These are phyloP conservation scores for Cercospora zeina DNA, from an alignment of 2,329 filamentous ascomycete species.

Conservation along the genomic window DNA sequence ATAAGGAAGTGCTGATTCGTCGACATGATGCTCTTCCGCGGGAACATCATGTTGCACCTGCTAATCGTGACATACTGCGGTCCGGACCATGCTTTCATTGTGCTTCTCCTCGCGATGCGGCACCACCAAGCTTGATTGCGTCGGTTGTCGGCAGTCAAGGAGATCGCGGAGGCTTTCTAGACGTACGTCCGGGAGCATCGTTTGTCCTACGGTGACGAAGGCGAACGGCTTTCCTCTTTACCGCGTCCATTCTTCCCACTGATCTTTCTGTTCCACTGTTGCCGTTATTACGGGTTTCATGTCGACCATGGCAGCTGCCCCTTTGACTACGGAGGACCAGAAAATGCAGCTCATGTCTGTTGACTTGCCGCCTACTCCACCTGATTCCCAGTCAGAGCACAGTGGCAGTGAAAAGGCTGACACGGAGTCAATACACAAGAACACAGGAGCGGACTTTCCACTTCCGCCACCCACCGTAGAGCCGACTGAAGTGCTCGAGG, in stretches of 20 bases:
- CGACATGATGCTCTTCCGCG: constrained; percentile 22
- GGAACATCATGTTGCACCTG: constrained; percentile 15
- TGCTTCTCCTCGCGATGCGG: constrained; percentile 24
- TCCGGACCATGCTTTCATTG: constrained; percentile 13
- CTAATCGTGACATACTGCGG: constrained; percentile 1
- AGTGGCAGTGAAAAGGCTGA: constrained; percentile 37
- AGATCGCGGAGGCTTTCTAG: not conserved
- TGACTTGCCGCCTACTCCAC: constrained; percentile 42
- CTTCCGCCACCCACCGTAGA: constrained; percentile 65
- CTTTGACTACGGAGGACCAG: constrained; percentile 21
- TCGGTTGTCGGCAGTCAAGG: not conserved
- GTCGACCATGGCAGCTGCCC: constrained; percentile 19
- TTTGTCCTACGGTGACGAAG: constrained; percentile 6
- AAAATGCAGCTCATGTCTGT: constrained; percentile 31
- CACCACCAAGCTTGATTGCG: not conserved
- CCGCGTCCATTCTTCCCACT: not conserved
- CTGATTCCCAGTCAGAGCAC: constrained; percentile 40
- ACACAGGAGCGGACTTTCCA: constrained; percentile 56
- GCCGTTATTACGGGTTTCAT: not conserved
- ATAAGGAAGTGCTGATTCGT: constrained; percentile 20
- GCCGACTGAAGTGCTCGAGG: constrained; percentile 64
- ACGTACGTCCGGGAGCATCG: constrained; percentile 1
- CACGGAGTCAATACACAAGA: constrained; percentile 57
- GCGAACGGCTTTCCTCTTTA: not conserved
- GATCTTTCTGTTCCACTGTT: not conserved